These are phyloP conservation scores for Lanzia echinophila DNA, from an alignment of 2,329 filamentous ascomycete genomes.

Conservation along the genomic window DNA sequence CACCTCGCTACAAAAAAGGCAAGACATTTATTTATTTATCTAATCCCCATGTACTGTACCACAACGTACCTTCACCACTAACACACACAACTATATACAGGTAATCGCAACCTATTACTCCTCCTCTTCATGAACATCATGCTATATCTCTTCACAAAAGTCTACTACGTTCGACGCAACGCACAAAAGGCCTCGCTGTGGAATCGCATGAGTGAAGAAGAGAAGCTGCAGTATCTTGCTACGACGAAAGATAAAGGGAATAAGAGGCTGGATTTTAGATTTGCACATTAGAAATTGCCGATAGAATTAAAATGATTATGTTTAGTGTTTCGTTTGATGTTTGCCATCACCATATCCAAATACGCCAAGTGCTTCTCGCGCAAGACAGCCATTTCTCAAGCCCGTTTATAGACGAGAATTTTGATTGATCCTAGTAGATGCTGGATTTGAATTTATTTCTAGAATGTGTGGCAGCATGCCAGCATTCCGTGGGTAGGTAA, in stretches of 20 bases:
- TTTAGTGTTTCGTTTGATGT: no score
- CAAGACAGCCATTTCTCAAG: no score
- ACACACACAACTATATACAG: slow-evolving; percentile 21
- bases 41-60: neutral
- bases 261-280: slow-evolving; percentile 30
- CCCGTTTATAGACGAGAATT: no score
- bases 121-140: slow-evolving; percentile 42
- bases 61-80: neutral
- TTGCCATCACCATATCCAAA: no score
- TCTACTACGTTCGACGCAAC: slow-evolving; percentile 42
- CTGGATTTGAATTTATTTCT: no score
- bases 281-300: slow-evolving; percentile 9
- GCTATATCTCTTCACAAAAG: slow-evolving; percentile 38
- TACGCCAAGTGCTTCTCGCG: no score
- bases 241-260: slow-evolving; percentile 37
- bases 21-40: neutral
- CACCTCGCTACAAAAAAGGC: slow-evolving; percentile 41
- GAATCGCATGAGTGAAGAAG: slow-evolving; percentile 38
- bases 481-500: no score
- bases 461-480: no score
- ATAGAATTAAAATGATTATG: neutral
- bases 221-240: slow-evolving; percentile 40
- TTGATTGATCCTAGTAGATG: no score
- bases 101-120: slow-evolving; percentile 48
- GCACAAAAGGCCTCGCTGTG: slow-evolving; percentile 35